Evolutionary conservation across 164 flowering plant species (phyloP), one percentile per base, ranked within the genome.

Genomic region (Pachysandra terminalis): DNA sequence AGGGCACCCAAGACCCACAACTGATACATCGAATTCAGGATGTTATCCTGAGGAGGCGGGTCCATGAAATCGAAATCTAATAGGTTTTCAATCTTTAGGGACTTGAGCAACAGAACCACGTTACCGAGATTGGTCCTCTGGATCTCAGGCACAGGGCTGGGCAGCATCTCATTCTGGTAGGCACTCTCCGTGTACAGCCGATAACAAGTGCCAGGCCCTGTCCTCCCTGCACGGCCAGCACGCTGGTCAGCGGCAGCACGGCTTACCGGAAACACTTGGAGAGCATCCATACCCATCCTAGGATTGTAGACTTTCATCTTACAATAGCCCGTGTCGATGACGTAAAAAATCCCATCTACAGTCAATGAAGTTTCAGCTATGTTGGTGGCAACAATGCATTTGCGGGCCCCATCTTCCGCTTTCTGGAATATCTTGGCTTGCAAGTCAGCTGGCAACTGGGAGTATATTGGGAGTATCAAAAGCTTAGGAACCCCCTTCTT

Each of bases 61-160:
- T 94, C 98, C 98, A 94, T 94, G 79, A 94, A 94, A 72, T 94
- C 97, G 69, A 94, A 91, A 78, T 90, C 96, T 65, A 91, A 77
- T 69, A 95, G 64, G 67, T 95, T 87, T 3, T 91, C 96, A 41
- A 91, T 79, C 73, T 87, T 87, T 19, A 94, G 85, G 45, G 92
- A 85, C 68, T 94, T 94, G 21, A 94, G 95, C 69, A 91, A 70
- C 68, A 94, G 71, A 48, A 90, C 97, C 56, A 91, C 96, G 68
- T 94, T 89, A 0, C 97, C 97, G 37, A 94, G 91, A 72, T 94
- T 94, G 13, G 96, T 91, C 67, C 96, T 78, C 70, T 94, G 97
- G 40, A 94, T 94, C 78, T 91, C 97, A 0, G 98, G 97, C 26
- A 92, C 92, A 12, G 98, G 93, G 70, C 83, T 90, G 0, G 88